Conservation (phyloP, 2,329 filamentous ascomycete genomes). For the Diaporthe ampelina region DNA sequence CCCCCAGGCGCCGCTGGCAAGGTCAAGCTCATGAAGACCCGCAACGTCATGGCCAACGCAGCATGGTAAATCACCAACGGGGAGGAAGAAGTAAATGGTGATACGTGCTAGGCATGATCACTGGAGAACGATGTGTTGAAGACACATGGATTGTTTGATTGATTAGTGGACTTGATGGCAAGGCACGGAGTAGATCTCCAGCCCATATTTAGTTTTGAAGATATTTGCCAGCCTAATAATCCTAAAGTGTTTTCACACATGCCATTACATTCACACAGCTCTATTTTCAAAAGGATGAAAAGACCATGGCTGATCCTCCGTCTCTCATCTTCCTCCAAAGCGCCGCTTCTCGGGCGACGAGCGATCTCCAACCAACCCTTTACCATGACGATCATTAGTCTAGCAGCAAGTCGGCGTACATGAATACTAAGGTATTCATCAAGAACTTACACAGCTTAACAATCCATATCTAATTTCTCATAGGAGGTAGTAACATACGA, state of each 20-base stretch:
- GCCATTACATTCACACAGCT: too few relatives aligned
- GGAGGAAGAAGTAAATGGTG: neutral
- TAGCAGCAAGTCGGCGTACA: too few relatives aligned
- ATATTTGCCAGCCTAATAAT: constrained; percentile 18
- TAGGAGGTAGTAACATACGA: too few relatives aligned
- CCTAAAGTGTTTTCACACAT: neutral
- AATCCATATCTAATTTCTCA: too few relatives aligned
- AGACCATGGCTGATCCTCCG: too few relatives aligned
- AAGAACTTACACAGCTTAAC: too few relatives aligned
- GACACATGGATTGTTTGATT: neutral
- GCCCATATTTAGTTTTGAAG: neutral
- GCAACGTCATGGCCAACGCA: constrained; percentile 20
- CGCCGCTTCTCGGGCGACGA: too few relatives aligned
- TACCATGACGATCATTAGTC: too few relatives aligned
- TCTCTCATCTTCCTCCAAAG: too few relatives aligned
- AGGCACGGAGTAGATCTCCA: constrained; percentile 16
- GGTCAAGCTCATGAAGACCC: constrained; percentile 20
- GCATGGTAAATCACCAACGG: neutral
- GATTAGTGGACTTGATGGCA: constrained; percentile 7
- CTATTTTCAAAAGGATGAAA: neutral
- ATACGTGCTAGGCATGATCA: neutral
- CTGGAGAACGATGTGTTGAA: neutral
- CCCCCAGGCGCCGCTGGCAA: constrained; percentile 10
- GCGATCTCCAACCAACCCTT: too few relatives aligned
- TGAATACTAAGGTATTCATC: too few relatives aligned